Evolutionary conservation across 805 yeast species (phyloP).

Genomic region (Schwanniomyces pseudopolymorphus): DNA sequence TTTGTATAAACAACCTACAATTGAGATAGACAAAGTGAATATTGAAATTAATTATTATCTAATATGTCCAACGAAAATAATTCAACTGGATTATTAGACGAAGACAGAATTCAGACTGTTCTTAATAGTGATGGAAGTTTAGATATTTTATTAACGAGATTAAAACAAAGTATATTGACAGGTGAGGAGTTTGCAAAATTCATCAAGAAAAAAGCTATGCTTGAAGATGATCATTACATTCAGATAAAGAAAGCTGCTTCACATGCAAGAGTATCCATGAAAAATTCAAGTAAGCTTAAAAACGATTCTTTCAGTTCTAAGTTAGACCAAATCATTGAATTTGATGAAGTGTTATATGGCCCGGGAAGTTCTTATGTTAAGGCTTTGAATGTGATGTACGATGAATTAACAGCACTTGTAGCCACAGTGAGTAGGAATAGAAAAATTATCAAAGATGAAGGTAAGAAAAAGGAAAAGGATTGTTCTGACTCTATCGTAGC

Average conservation of each 20-base stretch:
- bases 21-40: not conserved
- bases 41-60: not conserved
- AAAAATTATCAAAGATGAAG: conserved; percentile 78
- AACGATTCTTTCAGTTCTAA: conserved; percentile 65
- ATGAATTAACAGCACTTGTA: conserved; percentile 73
- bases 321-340: conserved; percentile 66
- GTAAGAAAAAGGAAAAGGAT: conserved; percentile 77
- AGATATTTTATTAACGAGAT: conserved; percentile 65
- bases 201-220: conserved; percentile 70
- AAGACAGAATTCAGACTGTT: conserved; percentile 50
- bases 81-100: conserved; percentile 35
- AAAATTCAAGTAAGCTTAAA: conserved; percentile 44
- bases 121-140: conserved; percentile 74
- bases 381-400: conserved; percentile 81
- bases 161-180: conserved; percentile 77
- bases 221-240: conserved; percentile 75
- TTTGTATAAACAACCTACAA: not conserved
- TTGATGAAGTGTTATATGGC: conserved; percentile 69
- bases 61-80: conserved; percentile 9
- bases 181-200: conserved; percentile 84
- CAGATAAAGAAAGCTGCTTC: conserved; percentile 72
- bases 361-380: conserved; percentile 77
- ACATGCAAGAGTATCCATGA: conserved; percentile 50
- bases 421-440: conserved; percentile 70
- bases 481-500: conserved; percentile 76